Percentiles rank a stretch among this genome's conserved stretches.
Evolutionary conservation across 345 rosid genomes (phyloP).

Genomic region (Geranium rotundifolium): DNA sequence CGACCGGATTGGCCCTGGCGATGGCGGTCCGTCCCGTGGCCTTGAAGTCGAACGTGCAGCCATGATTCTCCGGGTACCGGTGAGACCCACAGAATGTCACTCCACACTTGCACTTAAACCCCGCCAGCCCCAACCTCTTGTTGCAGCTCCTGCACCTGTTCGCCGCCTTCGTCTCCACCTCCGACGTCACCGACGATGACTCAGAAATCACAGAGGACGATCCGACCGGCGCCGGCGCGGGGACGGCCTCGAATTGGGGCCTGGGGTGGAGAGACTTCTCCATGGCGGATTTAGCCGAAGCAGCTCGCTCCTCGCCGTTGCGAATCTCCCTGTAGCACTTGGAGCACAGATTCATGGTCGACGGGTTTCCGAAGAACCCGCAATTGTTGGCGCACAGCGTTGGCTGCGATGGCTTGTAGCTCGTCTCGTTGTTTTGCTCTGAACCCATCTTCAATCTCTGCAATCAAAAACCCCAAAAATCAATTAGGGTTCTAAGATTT

Average conservation of each 20-base stretch:
- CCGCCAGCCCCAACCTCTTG: slow-evolving; percentile 73
- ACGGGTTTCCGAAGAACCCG: slow-evolving; percentile 64
- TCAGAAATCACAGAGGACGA: background rate
- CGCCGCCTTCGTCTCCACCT: slow-evolving; percentile 16
- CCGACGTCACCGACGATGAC: background rate
- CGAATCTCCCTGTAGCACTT: slow-evolving; percentile 65
- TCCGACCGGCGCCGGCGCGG: background rate
- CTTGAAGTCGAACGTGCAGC: slow-evolving; percentile 73
- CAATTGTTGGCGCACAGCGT: slow-evolving; percentile 76
- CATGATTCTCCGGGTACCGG: slow-evolving; percentile 77
- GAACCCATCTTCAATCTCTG: slow-evolving; percentile 41
- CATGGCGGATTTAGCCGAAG: slow-evolving; percentile 52
- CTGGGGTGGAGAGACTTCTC: slow-evolving; percentile 40
- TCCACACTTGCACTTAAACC: slow-evolving; percentile 76
- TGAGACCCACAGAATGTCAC: slow-evolving; percentile 61
- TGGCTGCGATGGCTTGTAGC: slow-evolving; percentile 53
- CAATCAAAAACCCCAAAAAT: too few relatives aligned
- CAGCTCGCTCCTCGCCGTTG: slow-evolving; percentile 44
- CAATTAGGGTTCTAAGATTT: background rate
- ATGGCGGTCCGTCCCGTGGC: slow-evolving; percentile 45
- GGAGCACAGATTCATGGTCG: slow-evolving; percentile 82
- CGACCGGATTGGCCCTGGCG: slow-evolving; percentile 67
- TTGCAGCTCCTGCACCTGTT: slow-evolving; percentile 57
- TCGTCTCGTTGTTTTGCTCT: slow-evolving; percentile 66
- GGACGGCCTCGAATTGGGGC: slow-evolving; percentile 6